A percentile compares a stretch with the other conserved stretches of the same genome.
phyloP scores from a whole-genome alignment of 768 basidiomycete species.

The Kockovaella imperatae region DNA sequence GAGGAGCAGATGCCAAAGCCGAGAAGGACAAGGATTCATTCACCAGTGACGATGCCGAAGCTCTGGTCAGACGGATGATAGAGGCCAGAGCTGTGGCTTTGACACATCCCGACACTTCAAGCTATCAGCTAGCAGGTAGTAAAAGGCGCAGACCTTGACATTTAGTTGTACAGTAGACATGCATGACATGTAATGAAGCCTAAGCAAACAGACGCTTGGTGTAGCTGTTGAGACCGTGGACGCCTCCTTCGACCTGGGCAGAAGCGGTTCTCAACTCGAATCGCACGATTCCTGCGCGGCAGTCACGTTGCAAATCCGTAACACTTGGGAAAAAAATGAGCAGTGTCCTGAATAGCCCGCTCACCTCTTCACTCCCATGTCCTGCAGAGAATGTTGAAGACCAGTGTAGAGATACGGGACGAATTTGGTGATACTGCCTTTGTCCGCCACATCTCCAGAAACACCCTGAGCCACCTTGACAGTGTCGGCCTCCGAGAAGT shows the following conservation, averaged over 20 bases:
- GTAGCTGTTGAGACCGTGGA: conserved; percentile 89
- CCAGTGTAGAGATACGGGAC: conserved; percentile 55
- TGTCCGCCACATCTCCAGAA: conserved; percentile 92
- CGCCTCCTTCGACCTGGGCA: conserved; percentile 91
- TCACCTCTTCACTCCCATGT: conserved; percentile 64
- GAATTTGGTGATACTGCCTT: conserved; percentile 88
- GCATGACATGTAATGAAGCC: not conserved
- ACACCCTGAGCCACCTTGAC: conserved; percentile 86
- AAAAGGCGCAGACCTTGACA: conserved; percentile 9
- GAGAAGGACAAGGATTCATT: conserved; percentile 19
- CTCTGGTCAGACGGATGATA: conserved; percentile 32
- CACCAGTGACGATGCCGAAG: conserved; percentile 31
- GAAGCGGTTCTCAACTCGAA: conserved; percentile 92
- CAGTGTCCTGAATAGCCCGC: not conserved
- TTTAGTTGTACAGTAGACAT: not conserved
- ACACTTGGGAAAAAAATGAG: conserved; percentile 45
- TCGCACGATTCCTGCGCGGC: conserved; percentile 59
- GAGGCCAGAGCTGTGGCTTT: conserved; percentile 33
- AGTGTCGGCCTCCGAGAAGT: conserved; percentile 84
- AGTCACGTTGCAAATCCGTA: conserved; percentile 58
- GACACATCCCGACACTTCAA: conserved; percentile 24
- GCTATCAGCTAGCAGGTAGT: conserved; percentile 7
- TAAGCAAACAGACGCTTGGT: conserved; percentile 49
- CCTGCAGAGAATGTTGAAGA: conserved; percentile 85
- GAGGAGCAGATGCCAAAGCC: not conserved